Percentiles rank a stretch among this genome's conserved stretches.
These are phyloP conservation scores for Melocanna baccifera DNA, from an alignment of 176 grass and related monocot species.

Conservation along the genomic window DNA sequence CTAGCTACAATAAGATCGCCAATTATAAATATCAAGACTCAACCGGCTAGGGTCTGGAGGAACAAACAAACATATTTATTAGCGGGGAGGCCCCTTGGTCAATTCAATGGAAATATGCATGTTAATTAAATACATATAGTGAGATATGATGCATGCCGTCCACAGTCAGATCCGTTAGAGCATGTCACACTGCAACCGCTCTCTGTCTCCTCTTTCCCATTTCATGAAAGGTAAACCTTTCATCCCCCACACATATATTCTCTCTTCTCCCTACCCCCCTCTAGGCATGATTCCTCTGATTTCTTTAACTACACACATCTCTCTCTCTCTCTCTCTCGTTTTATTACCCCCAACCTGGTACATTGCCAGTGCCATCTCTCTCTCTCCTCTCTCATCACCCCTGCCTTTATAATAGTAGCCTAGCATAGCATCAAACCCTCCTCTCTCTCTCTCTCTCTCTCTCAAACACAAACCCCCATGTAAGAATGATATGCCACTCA, in stretches of 20 bases:
- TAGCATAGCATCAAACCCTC: slow-evolving; percentile 29
- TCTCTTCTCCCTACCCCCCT: background rate
- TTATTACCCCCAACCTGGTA: slow-evolving; percentile 15
- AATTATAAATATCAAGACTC: background rate
- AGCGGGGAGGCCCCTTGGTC: background rate
- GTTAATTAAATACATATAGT: too few relatives aligned
- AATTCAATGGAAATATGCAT: background rate
- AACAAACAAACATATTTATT: background rate
- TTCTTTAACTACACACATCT: slow-evolving; percentile 4
- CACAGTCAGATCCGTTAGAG: slow-evolving; percentile 38
- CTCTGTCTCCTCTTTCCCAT: slow-evolving; percentile 27
- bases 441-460: background rate
- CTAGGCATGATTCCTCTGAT: slow-evolving; percentile 32
- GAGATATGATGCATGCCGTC: background rate
- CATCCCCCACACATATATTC: background rate
- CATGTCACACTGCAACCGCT: slow-evolving; percentile 27
- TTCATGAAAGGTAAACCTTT: slow-evolving; percentile 1
- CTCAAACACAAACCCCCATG: slow-evolving; percentile 22
- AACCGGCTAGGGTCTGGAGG: background rate
- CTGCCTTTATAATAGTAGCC: slow-evolving; percentile 16
- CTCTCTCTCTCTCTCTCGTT: slow-evolving; percentile 41
- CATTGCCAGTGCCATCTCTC: slow-evolving; percentile 18
- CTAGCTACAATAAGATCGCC: background rate
- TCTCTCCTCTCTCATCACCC: slow-evolving; percentile 11
- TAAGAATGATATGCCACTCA: slow-evolving; percentile 75